A percentile compares a stretch with the other conserved stretches of the same genome.
Conservation (phyloP, 2,329 filamentous ascomycete genomes). For the Ceratocystis albifundus region DNA sequence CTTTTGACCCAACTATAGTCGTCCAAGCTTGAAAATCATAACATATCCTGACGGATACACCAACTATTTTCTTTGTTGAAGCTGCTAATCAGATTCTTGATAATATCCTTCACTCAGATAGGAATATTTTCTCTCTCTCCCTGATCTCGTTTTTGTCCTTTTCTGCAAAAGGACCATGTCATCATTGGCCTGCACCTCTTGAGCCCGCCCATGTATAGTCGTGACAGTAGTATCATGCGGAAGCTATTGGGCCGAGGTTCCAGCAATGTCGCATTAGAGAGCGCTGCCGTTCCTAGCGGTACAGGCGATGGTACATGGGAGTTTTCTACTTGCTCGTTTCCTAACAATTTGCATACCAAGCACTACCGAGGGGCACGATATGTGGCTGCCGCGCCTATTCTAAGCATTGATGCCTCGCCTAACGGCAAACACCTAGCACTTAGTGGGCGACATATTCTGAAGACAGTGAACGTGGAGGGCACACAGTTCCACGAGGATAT, state of each 20-base stretch:
- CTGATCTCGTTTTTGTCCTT: background rate
- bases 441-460: constrained; percentile 49
- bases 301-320: constrained; percentile 26
- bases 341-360: constrained; percentile 35
- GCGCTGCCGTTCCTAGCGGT: constrained; percentile 30
- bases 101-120: background rate
- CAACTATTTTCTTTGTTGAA: background rate
- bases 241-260: constrained; percentile 47
- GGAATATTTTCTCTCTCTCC: background rate
- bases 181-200: background rate
- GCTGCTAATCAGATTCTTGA: background rate
- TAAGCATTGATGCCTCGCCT: constrained; percentile 47
- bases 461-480: constrained; percentile 47
- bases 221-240: constrained; percentile 45
- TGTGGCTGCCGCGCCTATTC: constrained; percentile 41
- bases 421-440: constrained; percentile 47
- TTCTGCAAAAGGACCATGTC: constrained; percentile 9
- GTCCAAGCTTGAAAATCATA: background rate
- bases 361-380: constrained; percentile 47
- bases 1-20: background rate
- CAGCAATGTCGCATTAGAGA: constrained; percentile 37
- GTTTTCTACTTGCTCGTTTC: constrained; percentile 6
- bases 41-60: background rate
- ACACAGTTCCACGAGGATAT: constrained; percentile 43
- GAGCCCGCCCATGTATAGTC: constrained; percentile 17